A percentile compares a stretch with the other conserved stretches of the same genome.
Conservation (phyloP, 257 asterid species). For the Solanum ossicruentum region DNA sequence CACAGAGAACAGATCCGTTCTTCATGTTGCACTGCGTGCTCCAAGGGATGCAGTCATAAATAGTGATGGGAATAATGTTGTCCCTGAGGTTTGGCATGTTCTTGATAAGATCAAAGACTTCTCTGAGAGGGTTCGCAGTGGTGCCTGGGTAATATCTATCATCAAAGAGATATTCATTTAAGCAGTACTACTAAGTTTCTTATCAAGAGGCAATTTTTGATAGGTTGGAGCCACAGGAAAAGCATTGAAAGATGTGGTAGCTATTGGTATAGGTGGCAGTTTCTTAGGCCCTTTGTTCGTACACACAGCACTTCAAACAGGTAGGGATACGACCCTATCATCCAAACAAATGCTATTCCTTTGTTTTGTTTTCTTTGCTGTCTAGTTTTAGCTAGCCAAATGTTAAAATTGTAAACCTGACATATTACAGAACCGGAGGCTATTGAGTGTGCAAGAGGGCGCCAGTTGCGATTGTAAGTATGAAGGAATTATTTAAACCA, state of each 20-base stretch:
- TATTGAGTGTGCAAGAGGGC: conserved; percentile 63
- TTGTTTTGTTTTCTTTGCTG: background rate
- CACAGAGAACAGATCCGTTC: conserved; percentile 94
- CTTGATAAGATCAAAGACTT: conserved; percentile 87
- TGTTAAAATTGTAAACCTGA: conserved; percentile 7
- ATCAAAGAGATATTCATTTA: background rate
- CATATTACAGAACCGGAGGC: conserved; percentile 75
- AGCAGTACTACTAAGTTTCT: conserved; percentile 1
- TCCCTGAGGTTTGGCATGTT: conserved; percentile 96
- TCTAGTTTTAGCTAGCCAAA: background rate
- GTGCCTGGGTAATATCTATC: conserved; percentile 72
- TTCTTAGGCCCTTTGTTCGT: conserved; percentile 96
- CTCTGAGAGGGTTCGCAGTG: conserved; percentile 88
- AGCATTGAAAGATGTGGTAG: conserved; percentile 73
- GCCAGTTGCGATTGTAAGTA: conserved; percentile 86
- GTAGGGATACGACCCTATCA: conserved; percentile 15
- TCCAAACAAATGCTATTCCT: background rate
- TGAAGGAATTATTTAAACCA: background rate
- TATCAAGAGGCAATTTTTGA: background rate
- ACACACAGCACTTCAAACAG: conserved; percentile 98
- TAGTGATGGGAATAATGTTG: conserved; percentile 94
- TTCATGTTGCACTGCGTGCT: conserved; percentile 95
- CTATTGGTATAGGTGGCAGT: conserved; percentile 98
- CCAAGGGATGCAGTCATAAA: conserved; percentile 68
- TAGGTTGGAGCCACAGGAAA: conserved; percentile 99